Base-by-base conservation (phyloP, 2,329 filamentous ascomycete species). In the Stenocarpella maydis region DNA sequence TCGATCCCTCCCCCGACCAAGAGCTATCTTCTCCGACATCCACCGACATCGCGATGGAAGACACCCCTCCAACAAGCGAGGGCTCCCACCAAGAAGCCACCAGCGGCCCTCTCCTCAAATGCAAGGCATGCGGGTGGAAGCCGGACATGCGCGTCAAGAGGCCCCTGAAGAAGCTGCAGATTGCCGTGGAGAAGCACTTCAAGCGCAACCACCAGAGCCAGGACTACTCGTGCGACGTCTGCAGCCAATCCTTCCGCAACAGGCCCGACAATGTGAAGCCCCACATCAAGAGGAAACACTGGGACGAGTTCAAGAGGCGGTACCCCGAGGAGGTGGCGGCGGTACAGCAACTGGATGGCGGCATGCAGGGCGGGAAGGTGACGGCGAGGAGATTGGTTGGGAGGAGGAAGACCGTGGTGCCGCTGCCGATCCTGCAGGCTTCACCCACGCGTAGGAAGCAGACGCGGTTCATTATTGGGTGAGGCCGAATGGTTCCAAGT, bases 241-340 rank as follows among this genome's bases (percentile, higher is more conserved):
- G 65, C 28, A 1, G 4, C 2, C 37, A 34, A 17, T 7, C 4
- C n/a, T 58, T 67, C 41, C 7, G 15, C n/a, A 67, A 67, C 41
- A 9, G 65, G 17, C 41, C 6, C 39, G 65, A 67, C 19, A 67
- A 67, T 19, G n/a, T 67, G 5, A 67, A 49, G 52, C 52, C 53
- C 2, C 52, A 67, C 31, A 17, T 67, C 1, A 15, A 4, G 1
- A 67, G 43, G 24, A 67, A 49, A 19, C 65, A 67, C 19, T 26
- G 37, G 17, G 31, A 21, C 2, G 3, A 15, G 21, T 19, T 50
- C 17, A 19, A 2, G 8, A 2, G 1, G 15, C 4, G 14, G 15
- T 67, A 67, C 31, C 52, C 28, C 34, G 34, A 7, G 4, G 37
- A 26, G 41, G 8, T 17, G 21, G 21, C 24, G 9, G 34, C 34